These are phyloP conservation scores for Prosopis cineraria DNA, from an alignment of 306 rosid genomes.

Conservation along the genomic window DNA sequence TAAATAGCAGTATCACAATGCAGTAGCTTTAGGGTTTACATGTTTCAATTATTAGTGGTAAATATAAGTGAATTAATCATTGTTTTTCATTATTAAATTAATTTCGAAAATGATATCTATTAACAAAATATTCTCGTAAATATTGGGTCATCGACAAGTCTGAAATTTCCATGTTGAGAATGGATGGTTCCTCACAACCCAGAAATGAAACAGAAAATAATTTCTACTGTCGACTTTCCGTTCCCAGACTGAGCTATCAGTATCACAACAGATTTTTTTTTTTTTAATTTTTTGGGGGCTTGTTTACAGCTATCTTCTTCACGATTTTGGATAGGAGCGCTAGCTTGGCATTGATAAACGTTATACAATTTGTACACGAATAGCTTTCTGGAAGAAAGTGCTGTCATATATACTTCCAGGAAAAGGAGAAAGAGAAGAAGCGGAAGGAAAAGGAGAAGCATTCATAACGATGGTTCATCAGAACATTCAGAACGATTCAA, in stretches of 20 bases:
- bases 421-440: slow-evolving; percentile 3
- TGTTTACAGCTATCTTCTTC: background rate
- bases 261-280: too few relatives aligned
- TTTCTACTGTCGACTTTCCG: too few relatives aligned
- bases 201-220: background rate
- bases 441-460: background rate
- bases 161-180: background rate
- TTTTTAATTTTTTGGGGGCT: background rate
- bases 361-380: background rate
- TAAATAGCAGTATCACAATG: background rate
- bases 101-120: background rate
- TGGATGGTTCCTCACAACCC: background rate
- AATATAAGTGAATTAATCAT: background rate
- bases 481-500: slow-evolving; percentile 10
- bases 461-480: slow-evolving; percentile 22
- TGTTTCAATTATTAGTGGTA: background rate
- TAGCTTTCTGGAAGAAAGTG: background rate
- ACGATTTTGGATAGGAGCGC: slow-evolving; percentile 15
- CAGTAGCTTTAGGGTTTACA: background rate
- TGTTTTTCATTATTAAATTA: background rate
- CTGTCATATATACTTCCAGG: background rate
- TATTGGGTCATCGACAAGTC: background rate
- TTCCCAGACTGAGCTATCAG: background rate
- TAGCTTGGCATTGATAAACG: background rate
- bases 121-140: background rate